Evolutionary conservation across 2,329 filamentous ascomycete species (phyloP).

Genomic region (Pseudogymnoascus sp.): DNA sequence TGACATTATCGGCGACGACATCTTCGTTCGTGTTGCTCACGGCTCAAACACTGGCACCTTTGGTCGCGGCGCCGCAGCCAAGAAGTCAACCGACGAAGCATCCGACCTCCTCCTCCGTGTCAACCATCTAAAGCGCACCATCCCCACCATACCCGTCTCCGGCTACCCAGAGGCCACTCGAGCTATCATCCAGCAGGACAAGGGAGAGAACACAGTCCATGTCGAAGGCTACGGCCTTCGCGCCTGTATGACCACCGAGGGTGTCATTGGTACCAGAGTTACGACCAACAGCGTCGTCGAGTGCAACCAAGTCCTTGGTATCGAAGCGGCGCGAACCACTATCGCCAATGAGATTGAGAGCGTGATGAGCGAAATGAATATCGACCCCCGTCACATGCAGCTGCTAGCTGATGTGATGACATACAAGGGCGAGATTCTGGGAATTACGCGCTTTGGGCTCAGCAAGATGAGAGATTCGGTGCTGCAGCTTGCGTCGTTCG

Average conservation of each 20-base stretch:
- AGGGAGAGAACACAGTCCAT: conserved; percentile 63
- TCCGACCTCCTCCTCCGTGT: conserved; percentile 69
- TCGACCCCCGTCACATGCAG: conserved; percentile 97
- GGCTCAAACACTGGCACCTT: conserved; percentile 38
- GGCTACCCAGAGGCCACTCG: conserved; percentile 81
- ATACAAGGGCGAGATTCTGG: conserved; percentile 93
- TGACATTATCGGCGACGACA: conserved; percentile 51
- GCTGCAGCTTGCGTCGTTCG: conserved; percentile 88
- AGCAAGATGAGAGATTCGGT: conserved; percentile 95
- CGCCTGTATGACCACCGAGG: conserved; percentile 87
- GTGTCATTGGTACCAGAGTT: conserved; percentile 70
- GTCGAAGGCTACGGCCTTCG: conserved; percentile 93
- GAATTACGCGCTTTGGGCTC: conserved; percentile 92
- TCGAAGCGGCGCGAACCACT: conserved; percentile 84
- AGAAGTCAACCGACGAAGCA: conserved; percentile 38
- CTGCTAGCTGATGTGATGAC: conserved; percentile 97
- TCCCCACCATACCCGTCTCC: conserved; percentile 79
- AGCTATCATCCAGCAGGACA: conserved; percentile 78
- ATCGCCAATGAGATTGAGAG: conserved; percentile 81
- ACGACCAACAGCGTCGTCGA: conserved; percentile 88
- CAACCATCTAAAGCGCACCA: conserved; percentile 73
- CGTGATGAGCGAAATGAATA: conserved; percentile 92
- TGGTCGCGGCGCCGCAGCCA: conserved; percentile 17
- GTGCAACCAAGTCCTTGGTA: conserved; percentile 77
- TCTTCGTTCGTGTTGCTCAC: conserved; percentile 66